Conservation (phyloP, 163 green algal species). For the Chlorella variabilis region DNA sequence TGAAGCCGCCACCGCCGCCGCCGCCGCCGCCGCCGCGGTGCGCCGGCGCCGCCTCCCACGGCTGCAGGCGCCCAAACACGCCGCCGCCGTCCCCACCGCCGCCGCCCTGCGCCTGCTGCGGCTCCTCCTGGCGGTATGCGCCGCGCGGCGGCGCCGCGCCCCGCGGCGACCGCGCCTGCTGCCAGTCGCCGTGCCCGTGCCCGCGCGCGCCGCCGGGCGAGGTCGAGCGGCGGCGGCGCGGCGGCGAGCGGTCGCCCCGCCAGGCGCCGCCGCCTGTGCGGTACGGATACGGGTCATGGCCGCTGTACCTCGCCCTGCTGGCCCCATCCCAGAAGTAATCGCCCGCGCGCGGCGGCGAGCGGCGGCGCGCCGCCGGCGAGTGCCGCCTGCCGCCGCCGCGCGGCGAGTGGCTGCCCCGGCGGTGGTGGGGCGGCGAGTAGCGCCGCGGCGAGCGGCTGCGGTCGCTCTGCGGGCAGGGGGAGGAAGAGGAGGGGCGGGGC, state of each 20-base stretch:
- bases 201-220: not conserved
- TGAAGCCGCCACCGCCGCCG: not conserved
- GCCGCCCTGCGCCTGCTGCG: not conserved
- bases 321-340: not conserved
- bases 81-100: not conserved
- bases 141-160: not conserved
- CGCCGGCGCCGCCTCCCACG: not conserved
- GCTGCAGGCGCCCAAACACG: conserved; percentile 24
- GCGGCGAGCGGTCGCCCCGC: not conserved
- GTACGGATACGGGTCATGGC: conserved; percentile 15
- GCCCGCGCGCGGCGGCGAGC: not conserved
- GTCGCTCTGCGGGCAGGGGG: not conserved
- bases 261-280: not conserved
- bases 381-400: not conserved
- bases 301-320: not conserved
- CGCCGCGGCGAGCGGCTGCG: conserved; percentile 11
- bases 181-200: not conserved
- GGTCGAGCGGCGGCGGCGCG: not conserved
- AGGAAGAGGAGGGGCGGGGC: not conserved
- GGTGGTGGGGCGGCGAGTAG: not conserved
- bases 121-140: not conserved
- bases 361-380: not conserved
- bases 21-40: not conserved
- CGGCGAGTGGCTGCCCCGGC: conserved; percentile 16
- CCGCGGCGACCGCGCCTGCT: not conserved